Evolutionary conservation across 2,329 filamentous ascomycete species (phyloP).

Genomic region (Metarhizium sp.): DNA sequence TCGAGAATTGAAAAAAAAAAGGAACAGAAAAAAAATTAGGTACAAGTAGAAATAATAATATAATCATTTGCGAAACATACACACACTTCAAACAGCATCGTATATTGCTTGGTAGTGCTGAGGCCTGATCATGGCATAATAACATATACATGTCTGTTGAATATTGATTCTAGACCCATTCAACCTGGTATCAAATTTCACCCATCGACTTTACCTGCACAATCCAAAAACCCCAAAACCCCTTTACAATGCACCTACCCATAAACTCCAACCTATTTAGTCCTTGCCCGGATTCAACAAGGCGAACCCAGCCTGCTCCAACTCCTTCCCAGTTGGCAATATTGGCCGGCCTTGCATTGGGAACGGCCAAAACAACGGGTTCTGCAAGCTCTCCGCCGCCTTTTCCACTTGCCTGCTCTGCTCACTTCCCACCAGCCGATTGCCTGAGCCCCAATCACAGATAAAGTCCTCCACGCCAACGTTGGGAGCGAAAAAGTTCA

Average conservation of each 20-base stretch:
- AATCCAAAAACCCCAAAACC: not conserved
- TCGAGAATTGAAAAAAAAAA: too few relatives aligned
- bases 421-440: constrained; percentile 8
- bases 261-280: not conserved
- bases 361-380: constrained; percentile 52
- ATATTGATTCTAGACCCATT: too few relatives aligned
- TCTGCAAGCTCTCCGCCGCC: constrained; percentile 32
- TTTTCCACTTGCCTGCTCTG: constrained; percentile 12
- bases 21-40: too few relatives aligned
- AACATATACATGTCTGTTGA: too few relatives aligned
- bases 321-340: constrained; percentile 33
- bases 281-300: constrained; percentile 17
- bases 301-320: constrained; percentile 44
- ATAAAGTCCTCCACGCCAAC: constrained; percentile 38
- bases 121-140: too few relatives aligned
- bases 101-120: too few relatives aligned
- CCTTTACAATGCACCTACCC: not conserved
- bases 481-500: constrained; percentile 49
- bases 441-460: constrained; percentile 32
- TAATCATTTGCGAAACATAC: too few relatives aligned
- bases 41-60: too few relatives aligned
- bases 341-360: constrained; percentile 50
- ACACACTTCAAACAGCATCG: too few relatives aligned
- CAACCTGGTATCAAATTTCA: too few relatives aligned
- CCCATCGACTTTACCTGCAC: too few relatives aligned